Base-by-base conservation (phyloP, 2,329 filamentous ascomycete species). In the Furcasterigmium sp. region DNA sequence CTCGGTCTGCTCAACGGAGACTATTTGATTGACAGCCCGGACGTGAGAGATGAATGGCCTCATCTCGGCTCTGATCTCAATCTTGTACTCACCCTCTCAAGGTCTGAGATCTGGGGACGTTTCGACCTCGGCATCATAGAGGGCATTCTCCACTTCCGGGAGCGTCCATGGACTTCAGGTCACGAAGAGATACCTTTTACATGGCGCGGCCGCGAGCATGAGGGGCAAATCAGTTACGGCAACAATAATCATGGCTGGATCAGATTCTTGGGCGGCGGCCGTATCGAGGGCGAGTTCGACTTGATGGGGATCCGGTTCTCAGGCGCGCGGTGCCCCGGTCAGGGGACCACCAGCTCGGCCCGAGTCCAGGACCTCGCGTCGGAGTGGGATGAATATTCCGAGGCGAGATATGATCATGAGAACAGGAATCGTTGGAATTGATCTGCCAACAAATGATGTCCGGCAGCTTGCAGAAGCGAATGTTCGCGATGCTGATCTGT, bases 1-100 rank as follows among this genome's bases (percentile, higher is more conserved):
- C 53, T 70, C 0, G 62, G 65, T 3, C 52, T 65, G 3, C 51
- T 76, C 13, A 74, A 72, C 39, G 72, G 74, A 8, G 56, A 59
- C 3, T 77, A 76, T 53, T 48, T 56, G 4, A 52, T 76, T 13
- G 35, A 45, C 9, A 64, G 56, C 37, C 41, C 44, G 9, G 41
- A 53, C 4, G 55, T 63, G 3, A 40, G 49, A 8, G 21, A 21
- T 0, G 20, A 62, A 23, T 65, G 59, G 59, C 42, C 49, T 3
- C 36, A 53, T 17, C 39, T 49, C 5, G 40, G 48, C 2, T 42
- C 50, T 3, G 55, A 63, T 19, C 57, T 67, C 18, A 49, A 50
- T 2, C 51, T 70, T 9, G 56, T 66, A 32, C 54, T 71, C 14
- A 67, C 66, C 2, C 59, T 70, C 2, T 57, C 56, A 14, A 63